Evolutionary conservation across 177 flowering plant species (phyloP).

Genomic region (Telopea speciosissima): DNA sequence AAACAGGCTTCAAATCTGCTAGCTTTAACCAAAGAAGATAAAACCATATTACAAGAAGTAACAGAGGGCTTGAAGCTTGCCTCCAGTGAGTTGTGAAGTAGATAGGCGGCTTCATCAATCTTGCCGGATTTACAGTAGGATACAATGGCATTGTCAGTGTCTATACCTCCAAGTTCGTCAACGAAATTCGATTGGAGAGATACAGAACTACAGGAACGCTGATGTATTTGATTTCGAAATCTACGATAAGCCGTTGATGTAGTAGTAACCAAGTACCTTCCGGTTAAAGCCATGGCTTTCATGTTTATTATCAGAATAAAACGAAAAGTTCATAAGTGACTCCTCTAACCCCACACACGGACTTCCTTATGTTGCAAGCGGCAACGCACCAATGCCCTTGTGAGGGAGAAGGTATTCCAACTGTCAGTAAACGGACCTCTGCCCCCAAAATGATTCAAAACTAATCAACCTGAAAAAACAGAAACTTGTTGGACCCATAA

Average conservation of each 20-base stretch:
- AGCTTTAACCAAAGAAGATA: constrained; percentile 12
- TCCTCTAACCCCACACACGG: too few species aligned
- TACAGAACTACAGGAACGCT: not conserved
- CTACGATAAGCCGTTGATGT: not conserved
- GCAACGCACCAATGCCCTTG: too few species aligned
- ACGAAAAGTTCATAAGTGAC: not conserved
- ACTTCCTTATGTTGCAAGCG: too few species aligned
- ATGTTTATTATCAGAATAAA: not conserved
- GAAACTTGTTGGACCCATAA: too few species aligned
- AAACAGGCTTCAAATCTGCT: constrained; percentile 8
- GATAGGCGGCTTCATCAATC: constrained; percentile 11
- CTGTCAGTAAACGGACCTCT: too few species aligned
- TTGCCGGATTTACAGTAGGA: constrained; percentile 15
- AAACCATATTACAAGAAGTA: constrained; percentile 13
- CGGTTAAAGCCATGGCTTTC: not conserved
- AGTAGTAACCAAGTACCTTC: not conserved
- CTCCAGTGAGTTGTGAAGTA: constrained; percentile 9
- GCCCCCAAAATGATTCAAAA: too few species aligned
- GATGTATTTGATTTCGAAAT: not conserved
- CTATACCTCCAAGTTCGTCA: constrained; percentile 1
- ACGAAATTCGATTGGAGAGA: constrained; percentile 8
- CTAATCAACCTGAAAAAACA: too few species aligned
- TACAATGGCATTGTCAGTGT: constrained; percentile 8
- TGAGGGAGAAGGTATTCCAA: too few species aligned
- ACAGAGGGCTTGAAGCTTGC: constrained; percentile 10